These are phyloP conservation scores for Penicillium waksmanii DNA, from an alignment of 495 filamentous ascomycete genomes.

Conservation along the genomic window DNA sequence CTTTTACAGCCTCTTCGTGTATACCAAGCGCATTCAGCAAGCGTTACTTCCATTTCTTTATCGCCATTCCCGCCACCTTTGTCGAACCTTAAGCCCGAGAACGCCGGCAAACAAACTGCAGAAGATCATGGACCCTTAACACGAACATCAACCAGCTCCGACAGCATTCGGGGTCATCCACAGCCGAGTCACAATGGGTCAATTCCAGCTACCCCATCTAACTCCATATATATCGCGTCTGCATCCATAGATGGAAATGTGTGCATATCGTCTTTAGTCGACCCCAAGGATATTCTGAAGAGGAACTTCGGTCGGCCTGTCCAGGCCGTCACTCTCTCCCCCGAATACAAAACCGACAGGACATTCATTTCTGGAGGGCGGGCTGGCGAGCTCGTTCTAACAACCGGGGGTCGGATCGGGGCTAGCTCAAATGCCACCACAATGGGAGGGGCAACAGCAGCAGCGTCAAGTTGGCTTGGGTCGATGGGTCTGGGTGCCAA, in stretches of 20 bases:
- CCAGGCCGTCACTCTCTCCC: constrained; percentile 86
- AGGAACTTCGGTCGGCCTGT: constrained; percentile 94
- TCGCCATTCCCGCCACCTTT: constrained; percentile 86
- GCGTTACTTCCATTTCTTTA: constrained; percentile 84
- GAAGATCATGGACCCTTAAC: constrained; percentile 49
- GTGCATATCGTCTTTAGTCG: constrained; percentile 80
- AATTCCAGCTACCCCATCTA: constrained; percentile 72
- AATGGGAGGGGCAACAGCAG: constrained; percentile 73
- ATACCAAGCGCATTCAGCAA: constrained; percentile 91
- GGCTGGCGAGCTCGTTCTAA: constrained; percentile 88
- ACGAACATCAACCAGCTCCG: constrained; percentile 49
- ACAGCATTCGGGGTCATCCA: constrained; percentile 54
- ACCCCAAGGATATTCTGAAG: constrained; percentile 78
- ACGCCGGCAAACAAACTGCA: constrained; percentile 44
- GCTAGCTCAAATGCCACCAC: constrained; percentile 79
- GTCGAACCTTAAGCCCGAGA: constrained; percentile 58
- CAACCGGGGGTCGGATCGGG: constrained; percentile 76
- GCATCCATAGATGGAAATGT: constrained; percentile 96
- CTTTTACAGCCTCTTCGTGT: constrained; percentile 75
- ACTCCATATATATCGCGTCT: constrained; percentile 87
- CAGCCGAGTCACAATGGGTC: constrained; percentile 42
- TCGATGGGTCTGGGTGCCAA: constrained; percentile 77
- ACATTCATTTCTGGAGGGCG: constrained; percentile 89
- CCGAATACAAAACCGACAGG: constrained; percentile 86
- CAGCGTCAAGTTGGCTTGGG: constrained; percentile 90